Evolutionary conservation across 2,329 filamentous ascomycete genomes (phyloP), one percentile per base, ranked within the genome.

Genomic region (Alternaria longipes): DNA sequence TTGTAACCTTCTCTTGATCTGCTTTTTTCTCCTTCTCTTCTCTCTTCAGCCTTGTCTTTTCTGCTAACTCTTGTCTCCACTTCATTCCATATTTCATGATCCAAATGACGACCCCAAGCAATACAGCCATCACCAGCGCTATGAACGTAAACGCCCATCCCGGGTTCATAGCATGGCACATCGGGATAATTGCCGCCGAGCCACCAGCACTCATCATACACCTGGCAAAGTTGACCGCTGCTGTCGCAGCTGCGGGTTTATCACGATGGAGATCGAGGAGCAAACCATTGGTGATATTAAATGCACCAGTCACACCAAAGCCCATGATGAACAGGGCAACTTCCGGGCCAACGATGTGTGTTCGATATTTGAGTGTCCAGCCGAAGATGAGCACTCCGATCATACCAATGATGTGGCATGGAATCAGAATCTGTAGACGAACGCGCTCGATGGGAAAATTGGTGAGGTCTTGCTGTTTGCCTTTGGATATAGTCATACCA

Each of bases 401-500:
- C 1, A 71, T 72, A 2, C 74, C 74, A 6, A 74, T 67, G 2
- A 75, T 54, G 20, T 82, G 74, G 0, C 78, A 74, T 0, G 79
- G 78, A 14, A 79, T 68, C 3, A 80, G 72, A 20, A 82, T 73
- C 45, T 82, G 69, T 6, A 83, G 66, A 5, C 82, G 76, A 2
- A 79, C 79, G 16, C 74, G 73, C 63, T 84, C 85, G 44, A 88
- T 82, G 0, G 59, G 82, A 59, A 87, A 87, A 28, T 81, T 72
- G 5, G 70, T 68, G n/a, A 88, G 74, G 59, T 86, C 82, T 56
- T 84, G 80, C 16, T 82, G 84, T 9, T 87, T 86, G 64, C 86
- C 87, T 59, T 82, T 84, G 62, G 86, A 85, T 64, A 92, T 85
- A 2, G 81, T 79, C 59, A 93, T 81, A 6, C 88, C 88, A 16